A percentile compares a stretch with the other conserved stretches of the same genome.
These are phyloP conservation scores for Ustilago trichophora DNA, from an alignment of 1,284 basidiomycete species.

Conservation along the genomic window DNA sequence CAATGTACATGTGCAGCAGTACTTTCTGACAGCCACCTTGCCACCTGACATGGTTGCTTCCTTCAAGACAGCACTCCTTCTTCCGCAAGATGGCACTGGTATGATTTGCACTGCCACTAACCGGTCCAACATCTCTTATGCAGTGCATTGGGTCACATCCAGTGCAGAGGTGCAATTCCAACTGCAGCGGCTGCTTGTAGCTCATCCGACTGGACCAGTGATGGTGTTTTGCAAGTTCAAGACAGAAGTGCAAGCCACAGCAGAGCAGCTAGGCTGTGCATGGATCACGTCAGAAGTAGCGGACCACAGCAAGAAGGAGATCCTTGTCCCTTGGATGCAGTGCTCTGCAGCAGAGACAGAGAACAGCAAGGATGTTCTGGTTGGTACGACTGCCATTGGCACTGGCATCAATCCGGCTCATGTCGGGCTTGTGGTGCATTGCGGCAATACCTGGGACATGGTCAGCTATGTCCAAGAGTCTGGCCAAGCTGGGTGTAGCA, in stretches of 20 bases:
- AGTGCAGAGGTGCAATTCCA: not conserved
- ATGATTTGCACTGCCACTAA: conserved; percentile 1
- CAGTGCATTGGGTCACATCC: not conserved
- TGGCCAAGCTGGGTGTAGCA: not conserved
- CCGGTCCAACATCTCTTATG: conserved; percentile 1
- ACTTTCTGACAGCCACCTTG: conserved; percentile 4
- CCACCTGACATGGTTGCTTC: not conserved
- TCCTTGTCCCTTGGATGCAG: not conserved
- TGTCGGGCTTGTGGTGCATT: not conserved
- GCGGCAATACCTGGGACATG: not conserved
- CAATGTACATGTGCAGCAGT: not conserved
- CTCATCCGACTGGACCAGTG: no score
- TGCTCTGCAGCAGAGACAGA: not conserved
- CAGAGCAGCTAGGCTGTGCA: no score
- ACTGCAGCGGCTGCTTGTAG: not conserved
- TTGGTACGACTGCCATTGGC: conserved; percentile 1
- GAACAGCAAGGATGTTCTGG: no score
- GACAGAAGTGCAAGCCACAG: no score
- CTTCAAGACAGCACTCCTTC: not conserved
- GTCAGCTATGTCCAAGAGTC: conserved; percentile 5
- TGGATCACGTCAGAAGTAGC: no score
- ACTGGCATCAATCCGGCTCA: not conserved
- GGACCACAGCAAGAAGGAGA: no score
- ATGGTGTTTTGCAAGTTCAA: no score
- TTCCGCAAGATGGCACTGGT: conserved; percentile 4